phyloP scores from a whole-genome alignment of 805 yeast genomes.

The Lachancea waltii region DNA sequence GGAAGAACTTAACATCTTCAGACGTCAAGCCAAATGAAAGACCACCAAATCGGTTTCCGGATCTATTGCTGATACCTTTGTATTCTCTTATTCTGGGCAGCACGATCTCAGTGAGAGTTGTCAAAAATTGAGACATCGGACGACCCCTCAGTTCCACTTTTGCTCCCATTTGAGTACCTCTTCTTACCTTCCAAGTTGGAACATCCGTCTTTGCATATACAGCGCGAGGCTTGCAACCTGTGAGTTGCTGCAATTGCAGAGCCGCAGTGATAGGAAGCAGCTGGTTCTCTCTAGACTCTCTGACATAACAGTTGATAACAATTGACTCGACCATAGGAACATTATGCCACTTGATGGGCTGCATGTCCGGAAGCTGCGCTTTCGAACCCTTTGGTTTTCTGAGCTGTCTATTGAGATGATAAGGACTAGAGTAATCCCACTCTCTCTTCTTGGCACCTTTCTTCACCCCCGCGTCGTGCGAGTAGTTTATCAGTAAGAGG shows the following conservation, averaged over 20 bases:
- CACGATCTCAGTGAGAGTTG: constrained; percentile 85
- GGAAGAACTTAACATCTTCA: constrained; percentile 75
- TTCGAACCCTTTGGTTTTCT: constrained; percentile 71
- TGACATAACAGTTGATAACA: constrained; percentile 68
- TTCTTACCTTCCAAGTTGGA: constrained; percentile 79
- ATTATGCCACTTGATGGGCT: constrained; percentile 58
- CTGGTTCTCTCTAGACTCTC: constrained; percentile 60
- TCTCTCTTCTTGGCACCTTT: constrained; percentile 67
- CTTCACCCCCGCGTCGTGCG: constrained; percentile 49
- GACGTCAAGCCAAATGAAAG: constrained; percentile 77
- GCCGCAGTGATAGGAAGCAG: constrained; percentile 71
- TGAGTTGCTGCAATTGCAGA: constrained; percentile 82
- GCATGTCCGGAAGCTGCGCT: constrained; percentile 67
- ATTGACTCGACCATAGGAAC: constrained; percentile 68
- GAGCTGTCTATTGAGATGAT: constrained; percentile 75
- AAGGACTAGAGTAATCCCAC: constrained; percentile 87
- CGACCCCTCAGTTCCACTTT: constrained; percentile 70
- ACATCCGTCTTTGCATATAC: constrained; percentile 73
- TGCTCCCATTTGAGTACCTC: constrained; percentile 89
- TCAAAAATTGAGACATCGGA: constrained; percentile 76
- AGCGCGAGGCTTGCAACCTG: constrained; percentile 78
- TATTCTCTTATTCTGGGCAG: constrained; percentile 89
- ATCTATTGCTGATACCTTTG: constrained; percentile 62
- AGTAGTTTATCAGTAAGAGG: constrained; percentile 66
- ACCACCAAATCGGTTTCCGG: constrained; percentile 85